Evolutionary conservation across 495 filamentous ascomycete species (phyloP), one percentile per base, ranked within the genome.

Genomic region (Aspergillus asperescens): DNA sequence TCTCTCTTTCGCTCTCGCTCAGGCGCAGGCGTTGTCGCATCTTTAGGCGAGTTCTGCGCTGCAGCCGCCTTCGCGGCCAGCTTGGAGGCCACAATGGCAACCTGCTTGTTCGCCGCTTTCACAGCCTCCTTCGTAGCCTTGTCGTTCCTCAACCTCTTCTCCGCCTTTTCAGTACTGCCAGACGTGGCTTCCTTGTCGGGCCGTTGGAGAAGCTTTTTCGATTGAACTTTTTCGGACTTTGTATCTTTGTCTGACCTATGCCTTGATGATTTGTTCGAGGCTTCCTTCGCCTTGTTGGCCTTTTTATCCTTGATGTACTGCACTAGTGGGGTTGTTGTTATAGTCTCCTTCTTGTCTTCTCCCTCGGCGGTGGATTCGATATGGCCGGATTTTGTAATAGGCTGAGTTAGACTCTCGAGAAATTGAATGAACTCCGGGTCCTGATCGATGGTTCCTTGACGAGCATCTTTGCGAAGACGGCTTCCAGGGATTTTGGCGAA

Each of bases 401-500:
- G 90, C 45, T 88, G 86, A 3, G 90, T 93, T 7, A 96, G 78
- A 42, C 81, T 84, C 66, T 94, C 88, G 6, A 98, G 80, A 62
- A 97, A 98, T 18, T 80, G 80, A 69, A 95, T 94, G 57, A 97
- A 97, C 50, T 97, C 93, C 0, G 86, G 82, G 64, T 98, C 93
- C 60, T 92, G 89, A 58, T 98, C 93, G 52, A 98, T 96, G 5
- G 89, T 94, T 37, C 94, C 93, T 64, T 95, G 88, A 3, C 92
- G 84, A 52, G 80, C 80, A 75, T 98, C 93, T 40, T 81, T 79
- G 19, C 89, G 83, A 18, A 70, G 64, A 31, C 76, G 75, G 59
- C 78, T 84, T 53, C 84, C 86, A 13, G 94, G 89, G 0, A 86
- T 78, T 57, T 89, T 87, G 44, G 87, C 85, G 66, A 90, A 93